Base-by-base conservation (phyloP, 1,284 basidiomycete genomes). In the Bjerkandera adusta region DNA sequence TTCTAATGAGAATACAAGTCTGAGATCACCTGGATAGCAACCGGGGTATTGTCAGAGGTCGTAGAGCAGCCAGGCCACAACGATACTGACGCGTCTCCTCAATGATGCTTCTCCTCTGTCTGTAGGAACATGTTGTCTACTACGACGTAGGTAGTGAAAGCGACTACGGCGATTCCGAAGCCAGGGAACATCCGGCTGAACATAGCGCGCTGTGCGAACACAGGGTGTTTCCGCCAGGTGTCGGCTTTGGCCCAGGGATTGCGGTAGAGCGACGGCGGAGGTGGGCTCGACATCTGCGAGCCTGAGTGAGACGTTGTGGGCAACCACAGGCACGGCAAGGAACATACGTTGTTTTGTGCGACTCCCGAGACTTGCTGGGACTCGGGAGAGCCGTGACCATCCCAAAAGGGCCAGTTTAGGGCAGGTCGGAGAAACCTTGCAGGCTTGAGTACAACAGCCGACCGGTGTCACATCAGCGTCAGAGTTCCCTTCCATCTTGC, bases 231-330 rank as follows among this genome's bases (percentile, higher is more conserved):
- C 60, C 93, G 79, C 93, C 93, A 97, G 43, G 92, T 91, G 64
- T 97, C 93, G 52, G 85, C 76, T 71, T 90, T 92, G 18, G 90
- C 91, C 94, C 93, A 97, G 44, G 93, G 92, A 66, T 97, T 93
- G 67, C 91, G 83, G 66, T 85, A 95, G 46, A 92, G 70, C 35
- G 85, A 86, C 39, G 73, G 73, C 54, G 55, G 55, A 10, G 52
- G 53, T 20, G 54, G 57, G 33, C 76, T 76, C 33, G 77, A 58
- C 81, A 85, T 85, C 55, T 65, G 45, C 36, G 32, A 4, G 12
- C 34, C 34, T 10, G 16, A 35, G 10, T 12, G 16, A 41, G 25
- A 36, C 8, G 7, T 13, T 10, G 39, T 12, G 29, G 36, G 51
- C 39, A 56, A 50, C 38, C 44, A 39, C 37, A 36, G 38, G 46